Evolutionary conservation across 2,329 filamentous ascomycete genomes (phyloP).

Genomic region (Microdochium bolleyi): DNA sequence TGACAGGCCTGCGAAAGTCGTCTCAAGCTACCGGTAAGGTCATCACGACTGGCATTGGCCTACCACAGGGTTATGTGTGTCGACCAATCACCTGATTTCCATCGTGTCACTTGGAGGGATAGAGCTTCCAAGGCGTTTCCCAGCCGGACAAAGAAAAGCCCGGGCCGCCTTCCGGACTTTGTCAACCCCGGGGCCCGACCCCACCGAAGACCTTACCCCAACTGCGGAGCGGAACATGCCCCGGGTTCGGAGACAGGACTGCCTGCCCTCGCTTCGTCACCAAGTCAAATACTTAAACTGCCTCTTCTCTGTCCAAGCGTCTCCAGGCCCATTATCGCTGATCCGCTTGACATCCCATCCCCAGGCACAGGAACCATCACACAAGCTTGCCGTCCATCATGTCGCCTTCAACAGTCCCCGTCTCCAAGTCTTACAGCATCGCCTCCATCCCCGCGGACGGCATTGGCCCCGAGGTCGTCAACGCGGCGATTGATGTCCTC

Average conservation of each 20-base stretch:
- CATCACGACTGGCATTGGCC: not conserved
- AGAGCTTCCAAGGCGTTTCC: not conserved
- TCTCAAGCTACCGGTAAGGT: not conserved
- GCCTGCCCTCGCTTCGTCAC: not conserved
- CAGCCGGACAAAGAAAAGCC: not conserved
- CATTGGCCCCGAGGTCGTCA: conserved; percentile 56
- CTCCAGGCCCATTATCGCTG: not conserved
- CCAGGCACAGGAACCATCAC: not conserved
- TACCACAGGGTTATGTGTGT: too few relatives aligned
- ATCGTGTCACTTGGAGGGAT: not conserved
- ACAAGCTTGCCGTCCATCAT: conserved; percentile 3
- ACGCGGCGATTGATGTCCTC: conserved; percentile 52
- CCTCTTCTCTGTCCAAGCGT: not conserved
- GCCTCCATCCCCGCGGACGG: conserved; percentile 57
- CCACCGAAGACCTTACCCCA: not conserved
- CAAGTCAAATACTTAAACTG: not conserved
- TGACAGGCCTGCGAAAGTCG: not conserved
- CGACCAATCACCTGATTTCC: not conserved
- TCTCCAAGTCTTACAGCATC: conserved; percentile 35
- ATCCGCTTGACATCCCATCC: not conserved
- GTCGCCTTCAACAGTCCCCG: conserved; percentile 9
- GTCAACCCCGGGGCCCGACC: not conserved
- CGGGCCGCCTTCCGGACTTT: not conserved
- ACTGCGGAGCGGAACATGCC: too few relatives aligned
- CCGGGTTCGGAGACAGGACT: too few relatives aligned